These are phyloP conservation scores for Termitomyces sp. DNA, from an alignment of 768 basidiomycete genomes.

Conservation along the genomic window DNA sequence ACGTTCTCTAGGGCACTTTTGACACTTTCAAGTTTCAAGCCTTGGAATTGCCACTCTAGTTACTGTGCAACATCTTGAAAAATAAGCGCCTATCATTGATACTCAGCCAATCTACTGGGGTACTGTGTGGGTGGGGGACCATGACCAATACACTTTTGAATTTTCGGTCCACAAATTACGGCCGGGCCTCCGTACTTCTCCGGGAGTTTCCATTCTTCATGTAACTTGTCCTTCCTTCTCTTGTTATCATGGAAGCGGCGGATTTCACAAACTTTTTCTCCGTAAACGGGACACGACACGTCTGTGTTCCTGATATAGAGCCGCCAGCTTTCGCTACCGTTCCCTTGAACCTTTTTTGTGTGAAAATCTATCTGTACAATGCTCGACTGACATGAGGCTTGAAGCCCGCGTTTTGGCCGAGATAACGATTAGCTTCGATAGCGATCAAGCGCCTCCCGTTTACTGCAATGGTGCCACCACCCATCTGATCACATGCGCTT, in stretches of 20 bases:
- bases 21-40: neutral
- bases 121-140: neutral
- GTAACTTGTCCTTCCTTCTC: neutral
- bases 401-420: neutral
- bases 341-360: neutral
- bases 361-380: neutral
- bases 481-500: slow-evolving; percentile 9
- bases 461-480: neutral
- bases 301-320: neutral
- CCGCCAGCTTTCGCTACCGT: slow-evolving; percentile 5
- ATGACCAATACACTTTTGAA: slow-evolving; percentile 2
- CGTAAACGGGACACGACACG: neutral
- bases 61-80: neutral
- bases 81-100: neutral
- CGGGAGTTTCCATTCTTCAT: slow-evolving; percentile 5
- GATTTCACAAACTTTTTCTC: neutral
- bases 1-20: neutral
- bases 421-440: slow-evolving; percentile 6
- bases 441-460: slow-evolving; percentile 2
- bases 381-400: neutral
- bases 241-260: neutral
- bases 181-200: slow-evolving; percentile 3
- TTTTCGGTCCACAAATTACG: slow-evolving; percentile 3
- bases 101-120: neutral
- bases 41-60: neutral